Base-by-base conservation (phyloP, 768 basidiomycete species). In the Favolaschia claudopus region DNA sequence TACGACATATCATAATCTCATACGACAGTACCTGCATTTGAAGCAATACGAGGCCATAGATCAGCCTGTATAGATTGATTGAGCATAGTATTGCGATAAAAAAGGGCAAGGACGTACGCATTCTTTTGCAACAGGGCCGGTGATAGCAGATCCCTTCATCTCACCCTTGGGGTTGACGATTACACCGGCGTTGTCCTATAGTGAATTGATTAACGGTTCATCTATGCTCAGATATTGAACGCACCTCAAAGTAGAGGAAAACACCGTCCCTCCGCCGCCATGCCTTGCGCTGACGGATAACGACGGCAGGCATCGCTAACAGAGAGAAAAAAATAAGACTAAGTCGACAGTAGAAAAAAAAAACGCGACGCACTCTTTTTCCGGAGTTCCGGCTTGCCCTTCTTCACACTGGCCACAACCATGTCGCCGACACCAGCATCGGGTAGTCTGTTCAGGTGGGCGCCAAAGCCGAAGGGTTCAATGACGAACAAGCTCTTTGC, bases 101-200 rank as follows among this genome's bases (percentile, higher is more conserved):
- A 38, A 19, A n/a, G 8, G 39, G 5, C 22, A 43, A 47, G 31
- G 38, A 88, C 93, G 37, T 74, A 95, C 93, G 73, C 97, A 99
- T 93, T 98, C 96, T 88, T 99, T 99, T 81, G 96, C 97, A 62
- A 99, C 93, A 36, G 95, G 95, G 55, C 95, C 95, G 32, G 95
- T 93, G 73, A 97, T 96, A 60, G 93, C 93, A 49, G 93, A 96
- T 46, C 96, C 96, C 85, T 99, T 99, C 97, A 99, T 99, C 83
- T 99, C 97, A 70, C 96, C 96, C 85, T 98, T 98, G 72, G 93
- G 91, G 83, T 97, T 98, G 70, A 98, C 95, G 62, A 96, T 96
- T 53, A 96, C 95, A 76, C 95, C 95, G 38, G 95, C 95, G 73
- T 96, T 96, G 78, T 96, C 95, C 90, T 90, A 24, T 20, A 43